phyloP scores from a whole-genome alignment of 1,284 basidiomycete species.

The Ganoderma boninense region DNA sequence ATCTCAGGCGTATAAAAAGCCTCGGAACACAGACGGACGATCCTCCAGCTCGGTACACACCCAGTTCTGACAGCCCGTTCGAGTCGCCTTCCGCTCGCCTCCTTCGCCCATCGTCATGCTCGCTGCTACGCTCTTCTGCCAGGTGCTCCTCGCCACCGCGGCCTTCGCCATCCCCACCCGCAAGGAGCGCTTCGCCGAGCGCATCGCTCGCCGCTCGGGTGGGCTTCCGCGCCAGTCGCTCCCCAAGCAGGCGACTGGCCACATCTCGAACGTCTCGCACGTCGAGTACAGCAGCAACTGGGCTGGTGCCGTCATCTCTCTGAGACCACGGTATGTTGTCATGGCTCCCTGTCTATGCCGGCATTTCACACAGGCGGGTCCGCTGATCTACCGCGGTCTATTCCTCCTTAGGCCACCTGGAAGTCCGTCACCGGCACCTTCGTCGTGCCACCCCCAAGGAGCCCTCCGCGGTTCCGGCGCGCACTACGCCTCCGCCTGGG shows the following conservation, averaged over 20 bases:
- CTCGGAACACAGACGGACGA: neutral
- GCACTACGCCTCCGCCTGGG: slow-evolving; percentile 39
- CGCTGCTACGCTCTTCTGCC: slow-evolving; percentile 29
- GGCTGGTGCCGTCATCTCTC: slow-evolving; percentile 38
- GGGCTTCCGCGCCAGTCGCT: slow-evolving; percentile 26
- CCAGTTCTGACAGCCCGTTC: slow-evolving; percentile 26
- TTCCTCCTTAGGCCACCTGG: slow-evolving; percentile 33
- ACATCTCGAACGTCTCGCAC: slow-evolving; percentile 28
- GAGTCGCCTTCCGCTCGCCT: slow-evolving; percentile 24
- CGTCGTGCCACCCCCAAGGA: slow-evolving; percentile 38
- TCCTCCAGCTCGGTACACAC: slow-evolving; percentile 5
- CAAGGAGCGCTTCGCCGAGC: slow-evolving; percentile 29
- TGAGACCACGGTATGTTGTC: slow-evolving; percentile 27
- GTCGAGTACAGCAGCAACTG: slow-evolving; percentile 39
- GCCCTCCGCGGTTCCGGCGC: slow-evolving; percentile 35
- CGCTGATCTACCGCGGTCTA: neutral
- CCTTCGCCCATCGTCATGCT: slow-evolving; percentile 25
- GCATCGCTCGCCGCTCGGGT: slow-evolving; percentile 28
- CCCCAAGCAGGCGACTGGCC: slow-evolving; percentile 22
- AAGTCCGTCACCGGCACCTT: slow-evolving; percentile 44
- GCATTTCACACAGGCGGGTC: neutral
- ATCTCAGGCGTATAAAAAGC: neutral
- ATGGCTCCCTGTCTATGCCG: neutral
- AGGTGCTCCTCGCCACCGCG: slow-evolving; percentile 34
- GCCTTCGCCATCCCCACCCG: slow-evolving; percentile 6